Conservation (phyloP, 257 asterid genomes). For the Agastache rugosa region DNA sequence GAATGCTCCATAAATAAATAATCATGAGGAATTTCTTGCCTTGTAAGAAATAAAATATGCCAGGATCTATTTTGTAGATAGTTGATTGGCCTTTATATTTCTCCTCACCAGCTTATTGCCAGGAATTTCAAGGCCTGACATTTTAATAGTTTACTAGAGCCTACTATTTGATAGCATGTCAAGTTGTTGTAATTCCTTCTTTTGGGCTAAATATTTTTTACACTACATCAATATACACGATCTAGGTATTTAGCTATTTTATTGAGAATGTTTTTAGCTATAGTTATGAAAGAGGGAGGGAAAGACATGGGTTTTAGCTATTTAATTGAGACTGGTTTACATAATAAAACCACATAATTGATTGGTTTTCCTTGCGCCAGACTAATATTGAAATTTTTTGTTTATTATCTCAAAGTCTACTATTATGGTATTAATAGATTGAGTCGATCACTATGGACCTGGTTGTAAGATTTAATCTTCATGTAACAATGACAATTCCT, state of each 20-base stretch:
- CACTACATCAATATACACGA: background rate
- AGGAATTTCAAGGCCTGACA: conserved; percentile 9
- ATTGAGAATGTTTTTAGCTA: too few species aligned
- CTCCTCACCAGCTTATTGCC: background rate
- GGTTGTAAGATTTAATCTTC: background rate
- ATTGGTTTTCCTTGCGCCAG: background rate
- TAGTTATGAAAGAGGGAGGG: too few species aligned
- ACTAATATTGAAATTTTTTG: background rate
- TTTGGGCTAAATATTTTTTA: background rate
- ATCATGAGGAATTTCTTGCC: conserved; percentile 4
- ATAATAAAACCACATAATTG: too few species aligned
- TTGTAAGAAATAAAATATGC: background rate
- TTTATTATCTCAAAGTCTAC: background rate
- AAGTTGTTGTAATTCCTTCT: background rate
- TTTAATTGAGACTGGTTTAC: too few species aligned
- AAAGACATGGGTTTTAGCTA: too few species aligned
- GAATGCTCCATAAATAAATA: background rate
- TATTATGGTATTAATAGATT: background rate
- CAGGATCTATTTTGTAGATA: background rate
- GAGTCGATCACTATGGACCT: background rate
- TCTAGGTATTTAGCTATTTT: too few species aligned
- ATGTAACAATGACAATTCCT: background rate
- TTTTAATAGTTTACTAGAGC: background rate
- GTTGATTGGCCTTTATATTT: background rate
- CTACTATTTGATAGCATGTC: background rate